These are phyloP conservation scores for Alternaria angustiovoidea DNA, from an alignment of 2,329 filamentous ascomycete genomes.

Conservation along the genomic window DNA sequence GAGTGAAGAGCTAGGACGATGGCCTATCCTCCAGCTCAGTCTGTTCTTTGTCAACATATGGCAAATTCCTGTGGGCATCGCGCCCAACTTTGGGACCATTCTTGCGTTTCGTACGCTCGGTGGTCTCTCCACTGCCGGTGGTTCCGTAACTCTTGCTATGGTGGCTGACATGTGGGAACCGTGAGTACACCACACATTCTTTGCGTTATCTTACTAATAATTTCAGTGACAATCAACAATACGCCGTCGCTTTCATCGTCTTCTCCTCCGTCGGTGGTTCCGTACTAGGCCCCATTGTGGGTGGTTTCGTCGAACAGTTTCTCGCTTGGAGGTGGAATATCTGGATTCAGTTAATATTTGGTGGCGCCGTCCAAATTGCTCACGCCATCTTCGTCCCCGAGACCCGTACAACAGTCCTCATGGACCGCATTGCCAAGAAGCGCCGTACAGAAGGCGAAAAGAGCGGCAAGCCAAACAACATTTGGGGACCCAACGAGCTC, in stretches of 20 bases:
- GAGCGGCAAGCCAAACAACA: constrained; percentile 64
- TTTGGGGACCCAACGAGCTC: constrained; percentile 80
- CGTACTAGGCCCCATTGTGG: constrained; percentile 78
- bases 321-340: constrained; percentile 80
- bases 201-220: neutral
- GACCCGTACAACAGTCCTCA: constrained; percentile 77
- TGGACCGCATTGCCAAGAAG: constrained; percentile 81
- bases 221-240: constrained; percentile 64
- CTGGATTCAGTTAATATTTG: constrained; percentile 87
- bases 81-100: constrained; percentile 75
- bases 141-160: constrained; percentile 70
- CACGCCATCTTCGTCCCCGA: constrained; percentile 78
- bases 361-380: constrained; percentile 71
- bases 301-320: constrained; percentile 75
- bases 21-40: constrained; percentile 76
- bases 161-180: constrained; percentile 67
- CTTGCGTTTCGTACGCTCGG: constrained; percentile 65
- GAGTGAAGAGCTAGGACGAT: constrained; percentile 83
- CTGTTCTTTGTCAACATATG: constrained; percentile 80
- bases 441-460: constrained; percentile 70
- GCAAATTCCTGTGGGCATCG: constrained; percentile 70
- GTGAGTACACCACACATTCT: constrained; percentile 20
- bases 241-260: constrained; percentile 71
- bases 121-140: constrained; percentile 64
- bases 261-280: constrained; percentile 83